A percentile compares a stretch with the other conserved stretches of the same genome.
These are phyloP conservation scores for Xylaria multiplex DNA, from an alignment of 2,329 filamentous ascomycete species.

Conservation along the genomic window DNA sequence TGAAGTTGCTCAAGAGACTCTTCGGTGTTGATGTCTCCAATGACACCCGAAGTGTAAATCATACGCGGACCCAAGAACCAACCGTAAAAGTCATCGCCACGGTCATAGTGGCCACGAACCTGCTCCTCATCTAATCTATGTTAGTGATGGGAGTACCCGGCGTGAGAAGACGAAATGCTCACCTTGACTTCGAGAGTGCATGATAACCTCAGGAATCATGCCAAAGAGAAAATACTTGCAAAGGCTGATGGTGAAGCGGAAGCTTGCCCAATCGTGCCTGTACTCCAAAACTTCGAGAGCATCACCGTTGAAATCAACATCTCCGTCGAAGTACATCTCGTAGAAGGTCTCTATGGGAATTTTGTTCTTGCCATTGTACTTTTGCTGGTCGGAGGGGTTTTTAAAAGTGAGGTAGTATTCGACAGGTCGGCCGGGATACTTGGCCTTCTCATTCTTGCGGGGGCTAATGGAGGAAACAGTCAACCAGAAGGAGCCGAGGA, in stretches of 20 bases:
- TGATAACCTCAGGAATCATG: constrained; percentile 89
- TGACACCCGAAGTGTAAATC: constrained; percentile 97
- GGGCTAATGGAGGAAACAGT: constrained; percentile 82
- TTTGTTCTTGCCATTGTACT: constrained; percentile 81
- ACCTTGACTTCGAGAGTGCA: constrained; percentile 92
- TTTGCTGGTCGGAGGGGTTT: constrained; percentile 66
- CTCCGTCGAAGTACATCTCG: constrained; percentile 96
- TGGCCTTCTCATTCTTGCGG: constrained; percentile 92
- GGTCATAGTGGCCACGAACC: constrained; percentile 96
- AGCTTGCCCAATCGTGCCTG: constrained; percentile 96
- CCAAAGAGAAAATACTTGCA: constrained; percentile 89
- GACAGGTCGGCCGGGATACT: constrained; percentile 83
- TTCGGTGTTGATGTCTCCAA: constrained; percentile 86
- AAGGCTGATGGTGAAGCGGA: constrained; percentile 85
- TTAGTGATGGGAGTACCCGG: constrained; percentile 27
- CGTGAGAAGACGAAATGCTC: constrained; percentile 44
- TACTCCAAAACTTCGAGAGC: constrained; percentile 89
- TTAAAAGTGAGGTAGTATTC: constrained; percentile 92
- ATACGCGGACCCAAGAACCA: constrained; percentile 99
- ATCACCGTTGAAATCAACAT: constrained; percentile 96
- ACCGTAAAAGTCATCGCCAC: constrained; percentile 96
- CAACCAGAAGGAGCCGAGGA: constrained; percentile 85
- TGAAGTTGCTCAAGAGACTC: constrained; percentile 94
- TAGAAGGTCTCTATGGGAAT: constrained; percentile 94
- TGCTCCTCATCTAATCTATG: constrained; percentile 83